A percentile compares a stretch with the other conserved stretches of the same genome.
These are phyloP conservation scores for Corchorus olitorius DNA, from an alignment of 345 rosid genomes.

Conservation along the genomic window DNA sequence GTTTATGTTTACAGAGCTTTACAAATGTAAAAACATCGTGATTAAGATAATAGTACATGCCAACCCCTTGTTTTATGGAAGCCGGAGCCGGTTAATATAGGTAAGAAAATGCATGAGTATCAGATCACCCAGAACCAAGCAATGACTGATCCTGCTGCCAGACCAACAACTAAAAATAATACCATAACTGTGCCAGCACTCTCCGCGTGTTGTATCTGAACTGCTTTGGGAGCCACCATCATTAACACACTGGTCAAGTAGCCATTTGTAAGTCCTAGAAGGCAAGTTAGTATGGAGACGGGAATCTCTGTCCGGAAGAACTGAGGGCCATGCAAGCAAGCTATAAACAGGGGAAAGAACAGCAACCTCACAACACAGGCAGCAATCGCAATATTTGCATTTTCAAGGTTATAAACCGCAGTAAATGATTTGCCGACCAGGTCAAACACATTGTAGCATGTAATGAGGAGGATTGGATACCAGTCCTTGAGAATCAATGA, in stretches of 20 bases:
- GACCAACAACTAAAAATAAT: constrained; percentile 71
- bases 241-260: constrained; percentile 85
- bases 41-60: neutral
- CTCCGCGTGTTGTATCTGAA: constrained; percentile 76
- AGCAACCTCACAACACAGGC: constrained; percentile 71
- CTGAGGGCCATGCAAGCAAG: constrained; percentile 82
- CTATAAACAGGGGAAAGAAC: constrained; percentile 82
- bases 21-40: constrained; percentile 5
- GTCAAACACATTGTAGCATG: constrained; percentile 84
- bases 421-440: constrained; percentile 87
- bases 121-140: constrained; percentile 93
- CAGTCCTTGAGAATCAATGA: constrained; percentile 80
- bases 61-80: neutral
- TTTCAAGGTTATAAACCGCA: constrained; percentile 56
- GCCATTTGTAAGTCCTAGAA: constrained; percentile 84
- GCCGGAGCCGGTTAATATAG: neutral
- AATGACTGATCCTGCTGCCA: constrained; percentile 69
- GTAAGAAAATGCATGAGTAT: constrained; percentile 16
- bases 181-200: constrained; percentile 86
- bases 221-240: constrained; percentile 80
- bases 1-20: neutral
- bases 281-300: constrained; percentile 66
- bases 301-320: constrained; percentile 88
- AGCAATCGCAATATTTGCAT: constrained; percentile 68
- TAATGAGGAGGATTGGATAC: constrained; percentile 75